Conservation (phyloP, 169 alveolate species). For the Plasmodium gaboni region DNA sequence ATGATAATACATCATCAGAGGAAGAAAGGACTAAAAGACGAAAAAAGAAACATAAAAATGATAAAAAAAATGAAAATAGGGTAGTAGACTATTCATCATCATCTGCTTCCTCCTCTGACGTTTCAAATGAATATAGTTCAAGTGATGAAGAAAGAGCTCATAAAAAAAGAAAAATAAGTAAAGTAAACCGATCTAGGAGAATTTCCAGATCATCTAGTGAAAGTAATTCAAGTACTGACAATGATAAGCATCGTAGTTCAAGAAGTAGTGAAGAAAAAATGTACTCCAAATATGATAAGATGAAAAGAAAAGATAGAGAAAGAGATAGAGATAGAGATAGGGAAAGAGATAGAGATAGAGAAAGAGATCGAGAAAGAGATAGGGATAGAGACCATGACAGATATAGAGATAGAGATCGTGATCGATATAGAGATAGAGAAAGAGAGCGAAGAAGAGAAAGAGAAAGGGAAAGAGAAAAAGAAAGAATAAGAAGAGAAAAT, state of each 20-base stretch:
- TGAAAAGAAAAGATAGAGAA: conserved; percentile 4
- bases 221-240: conserved; percentile 36
- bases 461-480: conserved; percentile 18
- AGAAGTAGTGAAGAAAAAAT: conserved; percentile 29
- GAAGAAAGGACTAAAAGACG: conserved; percentile 12
- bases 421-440: conserved; percentile 26
- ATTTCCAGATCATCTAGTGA: conserved; percentile 20
- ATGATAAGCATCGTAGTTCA: conserved; percentile 18
- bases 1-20: conserved; percentile 19
- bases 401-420: conserved; percentile 16
- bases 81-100: conserved; percentile 18
- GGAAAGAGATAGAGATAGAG: conserved; percentile 5
- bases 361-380: not conserved
- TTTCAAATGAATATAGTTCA: conserved; percentile 3
- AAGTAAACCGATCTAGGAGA: not conserved
- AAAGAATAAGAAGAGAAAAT: conserved; percentile 13
- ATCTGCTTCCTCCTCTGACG: not conserved
- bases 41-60: conserved; percentile 19
- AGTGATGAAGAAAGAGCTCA: conserved; percentile 15
- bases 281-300: conserved; percentile 3
- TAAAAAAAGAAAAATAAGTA: conserved; percentile 17
- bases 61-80: conserved; percentile 10
- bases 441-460: conserved; percentile 33
- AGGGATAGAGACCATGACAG: conserved; percentile 14
- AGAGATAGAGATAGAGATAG: conserved; percentile 12